phyloP scores from a whole-genome alignment of 768 basidiomycete genomes.

The Boletus pseudopeckii region DNA sequence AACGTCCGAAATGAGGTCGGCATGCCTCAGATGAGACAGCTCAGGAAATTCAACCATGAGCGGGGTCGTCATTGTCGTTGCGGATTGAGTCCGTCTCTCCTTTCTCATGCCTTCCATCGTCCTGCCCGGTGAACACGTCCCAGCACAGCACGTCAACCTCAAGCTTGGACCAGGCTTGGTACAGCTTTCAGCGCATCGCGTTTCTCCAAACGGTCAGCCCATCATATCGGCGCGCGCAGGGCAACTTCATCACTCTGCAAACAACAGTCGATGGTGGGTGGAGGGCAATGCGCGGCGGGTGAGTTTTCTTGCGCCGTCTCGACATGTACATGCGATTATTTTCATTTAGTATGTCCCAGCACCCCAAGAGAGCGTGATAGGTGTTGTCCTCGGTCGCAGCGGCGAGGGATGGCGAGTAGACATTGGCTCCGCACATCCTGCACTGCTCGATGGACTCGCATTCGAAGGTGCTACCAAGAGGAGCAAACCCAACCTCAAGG shows the following conservation, averaged over 20 bases:
- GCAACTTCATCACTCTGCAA: conserved; percentile 61
- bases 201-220: conserved; percentile 15
- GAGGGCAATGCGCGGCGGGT: conserved; percentile 85
- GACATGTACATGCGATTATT: neutral
- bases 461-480: conserved; percentile 97
- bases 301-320: conserved; percentile 28
- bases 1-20: conserved; percentile 6
- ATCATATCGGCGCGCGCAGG: conserved; percentile 68
- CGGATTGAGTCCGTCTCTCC: conserved; percentile 1
- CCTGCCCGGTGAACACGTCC: conserved; percentile 78
- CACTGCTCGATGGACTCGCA: conserved; percentile 82
- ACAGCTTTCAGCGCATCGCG: conserved; percentile 40
- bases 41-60: conserved; percentile 69
- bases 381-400: conserved; percentile 71
- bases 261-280: conserved; percentile 83
- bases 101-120: conserved; percentile 50
- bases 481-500: conserved; percentile 92
- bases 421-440: conserved; percentile 84
- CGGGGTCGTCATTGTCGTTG: conserved; percentile 33
- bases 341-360: conserved; percentile 80
- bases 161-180: conserved; percentile 84
- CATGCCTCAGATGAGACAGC: conserved; percentile 68
- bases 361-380: conserved; percentile 84
- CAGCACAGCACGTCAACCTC: conserved; percentile 72
- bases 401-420: conserved; percentile 94